A percentile compares a stretch with the other conserved stretches of the same genome.
These are phyloP conservation scores for Pseudopithomyces chartarum DNA, from an alignment of 2,329 filamentous ascomycete species.

Conservation along the genomic window DNA sequence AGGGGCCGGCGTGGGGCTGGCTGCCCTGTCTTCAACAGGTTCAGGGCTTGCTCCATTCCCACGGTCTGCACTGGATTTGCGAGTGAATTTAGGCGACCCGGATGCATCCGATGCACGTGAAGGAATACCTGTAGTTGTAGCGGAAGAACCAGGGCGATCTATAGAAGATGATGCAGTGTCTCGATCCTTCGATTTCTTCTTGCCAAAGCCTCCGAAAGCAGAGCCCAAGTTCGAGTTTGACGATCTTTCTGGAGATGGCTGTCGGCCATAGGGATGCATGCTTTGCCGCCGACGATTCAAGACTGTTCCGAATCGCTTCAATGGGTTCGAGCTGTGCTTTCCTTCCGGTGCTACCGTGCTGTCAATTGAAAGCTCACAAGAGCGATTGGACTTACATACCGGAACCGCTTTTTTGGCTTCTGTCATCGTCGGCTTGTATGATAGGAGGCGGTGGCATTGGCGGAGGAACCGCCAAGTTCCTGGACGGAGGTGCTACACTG, in stretches of 20 bases:
- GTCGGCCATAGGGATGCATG: conserved; percentile 45
- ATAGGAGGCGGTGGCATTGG: conserved; percentile 34
- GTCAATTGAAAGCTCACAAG: background rate
- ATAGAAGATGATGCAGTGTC: conserved; percentile 45
- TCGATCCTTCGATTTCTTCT: conserved; percentile 69
- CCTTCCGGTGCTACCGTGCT: conserved; percentile 30
- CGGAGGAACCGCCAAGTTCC: conserved; percentile 44
- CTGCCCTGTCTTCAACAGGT: conserved; percentile 15
- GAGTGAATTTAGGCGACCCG: conserved; percentile 39
- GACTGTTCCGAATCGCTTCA: conserved; percentile 50
- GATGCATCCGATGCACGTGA: conserved; percentile 38
- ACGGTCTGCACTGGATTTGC: conserved; percentile 28
- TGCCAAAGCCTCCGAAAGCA: conserved; percentile 65
- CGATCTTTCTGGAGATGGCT: conserved; percentile 58
- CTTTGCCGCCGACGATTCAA: conserved; percentile 45
- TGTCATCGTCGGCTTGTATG: conserved; percentile 56
- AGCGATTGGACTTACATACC: conserved; percentile 38
- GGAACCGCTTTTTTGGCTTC: conserved; percentile 58
- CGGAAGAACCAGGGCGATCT: conserved; percentile 41
- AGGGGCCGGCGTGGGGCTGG: conserved; percentile 17
- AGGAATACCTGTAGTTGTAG: conserved; percentile 34
- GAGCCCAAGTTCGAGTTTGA: conserved; percentile 59
- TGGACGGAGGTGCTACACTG: conserved; percentile 33
- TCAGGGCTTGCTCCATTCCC: conserved; percentile 41
- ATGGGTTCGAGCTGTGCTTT: conserved; percentile 44